Base-by-base conservation (phyloP, 2,329 filamentous ascomycete genomes). In the Pseudogymnoascus sp. region DNA sequence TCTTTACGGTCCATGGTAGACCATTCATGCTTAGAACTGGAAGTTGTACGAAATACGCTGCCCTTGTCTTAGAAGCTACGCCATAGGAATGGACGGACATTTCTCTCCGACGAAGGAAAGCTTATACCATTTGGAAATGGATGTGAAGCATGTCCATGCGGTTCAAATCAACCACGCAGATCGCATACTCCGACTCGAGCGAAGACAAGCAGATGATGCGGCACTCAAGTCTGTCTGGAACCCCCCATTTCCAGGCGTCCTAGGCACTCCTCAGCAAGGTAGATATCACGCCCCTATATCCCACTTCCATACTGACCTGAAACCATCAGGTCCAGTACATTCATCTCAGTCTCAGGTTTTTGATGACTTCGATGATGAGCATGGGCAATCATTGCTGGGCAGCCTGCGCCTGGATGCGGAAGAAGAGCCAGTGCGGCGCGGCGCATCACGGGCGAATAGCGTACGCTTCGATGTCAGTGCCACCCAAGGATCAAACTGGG, bases 381-480 rank as follows among this genome's bases (percentile, higher is more conserved):
- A 96, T 68, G 86, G 89, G 59, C 89, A 89, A 71, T 90, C 87
- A 70, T 81, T 95, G 65, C 83, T 96, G 60, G 88, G 87, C 61
- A 91, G 89, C 62, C 82, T 97, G 64, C 90, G 93, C 65, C 81
- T 97, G 5, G 93, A 96, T 67, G 83, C 88, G 4, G 93, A 96
- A 66, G 92, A 97, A 67, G 89, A 93, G 72, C 90, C 90, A 34
- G 87, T 91, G 64, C 86, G 91, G 39, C 85, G 93, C 67, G 91
- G 95, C 62, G 91, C 91, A 16, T 99, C 95, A 16, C 85, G 95
- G 69, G 93, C 95, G 59, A 97, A 97, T 74, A 97, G 95, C 73
- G 95, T 99, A 69, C 90, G 95, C 39, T 99, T 99, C 71, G 95
- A 97, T 73, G 93, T 97, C 74, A 96, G 91, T 72, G 93, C 93